Evolutionary conservation across 331 rosid genomes (phyloP), one percentile per base, ranked within the genome.

Genomic region (Quercus lobata): DNA sequence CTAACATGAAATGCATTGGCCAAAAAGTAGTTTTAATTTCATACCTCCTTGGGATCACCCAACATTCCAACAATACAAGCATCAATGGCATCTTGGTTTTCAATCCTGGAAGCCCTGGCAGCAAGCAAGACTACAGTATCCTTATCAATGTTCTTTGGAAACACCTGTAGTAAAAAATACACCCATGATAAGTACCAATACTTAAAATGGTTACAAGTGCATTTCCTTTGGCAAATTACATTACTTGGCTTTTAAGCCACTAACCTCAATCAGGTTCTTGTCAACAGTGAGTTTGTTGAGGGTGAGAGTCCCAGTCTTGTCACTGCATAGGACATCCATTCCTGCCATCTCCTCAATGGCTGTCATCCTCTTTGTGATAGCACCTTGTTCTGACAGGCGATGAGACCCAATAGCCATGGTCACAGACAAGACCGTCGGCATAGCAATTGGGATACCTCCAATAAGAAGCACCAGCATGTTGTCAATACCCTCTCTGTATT

Each of bases 291-390:
- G 95, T 84, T 93, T 93, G 86, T 94, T 94, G 58, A 92, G 98
- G 49, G 98, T 94, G 76, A 94, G 96, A 68, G 98, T 94, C 76
- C 98, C 98, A 16, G 98, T 94, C 79, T 94, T 94, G 87, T 94
- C 98, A 83, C 98, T 94, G 82, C 98, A 94, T 9, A 94, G 95
- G 35, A 93, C 91, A 80, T 93, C 97, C 98, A 93, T 91, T 3
- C 98, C 98, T 2, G 98, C 98, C 98, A 93, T 93, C 85, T 93
- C 98, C 74, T 93, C 98, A 74, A 93, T 93, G 77, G 98, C 98
- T 46, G 98, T 93, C 98, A 93, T 93, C 76, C 98, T 93, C 84
- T 93, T 93, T 35, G 98, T 93, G 80, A 93, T 94, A 84, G 98
- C 98, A 16, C 98, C 98, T 87, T 94, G 98, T 62, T 92, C 72